Conservation (phyloP, 306 rosid genomes). For the Glycyrrhiza uralensis region DNA sequence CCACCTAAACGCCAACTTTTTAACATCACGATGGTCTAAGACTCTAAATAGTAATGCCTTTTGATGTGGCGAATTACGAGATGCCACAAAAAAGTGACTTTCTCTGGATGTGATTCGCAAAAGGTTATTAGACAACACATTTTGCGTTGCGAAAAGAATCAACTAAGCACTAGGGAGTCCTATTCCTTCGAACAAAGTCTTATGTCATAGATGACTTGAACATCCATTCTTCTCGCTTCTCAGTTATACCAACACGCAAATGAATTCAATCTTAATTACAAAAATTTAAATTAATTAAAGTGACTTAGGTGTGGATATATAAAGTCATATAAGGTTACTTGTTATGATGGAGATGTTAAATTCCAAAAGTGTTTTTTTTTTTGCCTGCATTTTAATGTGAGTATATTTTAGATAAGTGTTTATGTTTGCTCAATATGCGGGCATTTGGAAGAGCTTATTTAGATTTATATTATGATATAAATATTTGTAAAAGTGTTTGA, state of each 20-base stretch:
- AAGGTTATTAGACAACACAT: neutral
- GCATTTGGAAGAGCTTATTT: no score
- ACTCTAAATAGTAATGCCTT: neutral
- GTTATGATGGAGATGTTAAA: neutral
- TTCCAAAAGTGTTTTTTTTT: no score
- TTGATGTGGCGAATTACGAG: neutral
- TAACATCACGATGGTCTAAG: neutral
- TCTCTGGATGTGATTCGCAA: neutral
- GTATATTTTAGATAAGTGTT: no score
- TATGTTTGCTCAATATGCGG: no score
- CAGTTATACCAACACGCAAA: neutral
- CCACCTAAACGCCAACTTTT: neutral
- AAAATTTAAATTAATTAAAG: neutral
- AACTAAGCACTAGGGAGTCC: neutral
- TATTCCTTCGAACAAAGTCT: neutral
- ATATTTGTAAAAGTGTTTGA: no score
- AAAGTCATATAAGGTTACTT: neutral
- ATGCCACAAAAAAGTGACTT: neutral
- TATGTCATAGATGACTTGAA: neutral
- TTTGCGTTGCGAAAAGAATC: neutral
- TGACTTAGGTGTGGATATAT: neutral
- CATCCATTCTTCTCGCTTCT: neutral
- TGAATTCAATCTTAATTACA: neutral
- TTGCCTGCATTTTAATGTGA: no score
- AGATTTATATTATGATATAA: no score